Base-by-base conservation (phyloP, 345 rosid genomes). In the Dipteronia sinensis region DNA sequence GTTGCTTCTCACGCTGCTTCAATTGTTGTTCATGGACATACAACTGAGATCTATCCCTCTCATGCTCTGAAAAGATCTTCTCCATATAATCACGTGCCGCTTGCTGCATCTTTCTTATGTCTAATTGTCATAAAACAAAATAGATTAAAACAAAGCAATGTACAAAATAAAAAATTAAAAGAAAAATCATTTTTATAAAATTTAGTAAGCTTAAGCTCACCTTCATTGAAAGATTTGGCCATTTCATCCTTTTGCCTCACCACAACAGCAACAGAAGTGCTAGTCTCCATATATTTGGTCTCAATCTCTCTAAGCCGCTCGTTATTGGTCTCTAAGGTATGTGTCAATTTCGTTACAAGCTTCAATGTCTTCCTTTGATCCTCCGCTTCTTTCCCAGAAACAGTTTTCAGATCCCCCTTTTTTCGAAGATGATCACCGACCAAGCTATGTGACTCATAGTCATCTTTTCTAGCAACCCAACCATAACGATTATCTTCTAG, bases 401-500 rank as follows among this genome's bases (percentile, higher is more conserved):
- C 74, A 71, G 89, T 85, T 72, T 89, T 91, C 79, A 93, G 66
- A 73, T 93, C 91, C 56, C 96, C 89, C 40, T 84, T 83, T 72
- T 55, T 88, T 16, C 78, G 83, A 22, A 92, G 88, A 69, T 81
- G 73, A 38, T 85, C 79, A 72, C 92, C 91, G 58, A 90, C 40
- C 4, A 86, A 17, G 22, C 78, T 72, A 22, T 22, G 68, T 7
- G 81, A 58, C 49, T 81, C 1, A 67, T 79, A 94, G 72, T 91
- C 97, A 40, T 81, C 89, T 42, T 84, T 91, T 19, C 90, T 69
- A 9, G 94, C 95, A 71, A 91, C 77, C 98, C 98, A 93, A 69
- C 92, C 97, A 79, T 84, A 93, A 55, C 76, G 61, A 65, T 71
- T 82, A 58, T 82, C 79, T 72, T 88, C 89, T 64, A 61, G 65